phyloP scores from a whole-genome alignment of 768 basidiomycete genomes.

The Mycena rebaudengoi region DNA sequence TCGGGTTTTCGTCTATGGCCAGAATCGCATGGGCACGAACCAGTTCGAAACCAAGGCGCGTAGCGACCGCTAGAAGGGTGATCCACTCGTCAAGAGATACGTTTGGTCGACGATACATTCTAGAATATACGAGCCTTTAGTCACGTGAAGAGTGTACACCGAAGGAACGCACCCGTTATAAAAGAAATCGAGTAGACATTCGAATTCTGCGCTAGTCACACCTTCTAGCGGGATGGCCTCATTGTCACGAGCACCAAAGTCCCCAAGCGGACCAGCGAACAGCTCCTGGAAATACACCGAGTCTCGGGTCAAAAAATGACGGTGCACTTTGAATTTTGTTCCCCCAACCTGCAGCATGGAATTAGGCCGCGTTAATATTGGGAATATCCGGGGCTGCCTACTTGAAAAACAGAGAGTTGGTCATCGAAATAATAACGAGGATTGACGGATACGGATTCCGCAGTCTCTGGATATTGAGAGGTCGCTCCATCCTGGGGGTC shows the following conservation, averaged over 20 bases:
- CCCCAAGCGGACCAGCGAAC: conserved; percentile 25
- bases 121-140: neutral
- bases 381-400: no score
- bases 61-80: conserved; percentile 21
- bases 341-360: conserved; percentile 23
- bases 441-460: conserved; percentile 4
- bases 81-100: conserved; percentile 25
- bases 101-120: conserved; percentile 16
- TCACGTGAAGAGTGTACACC: neutral
- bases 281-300: conserved; percentile 31
- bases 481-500: conserved; percentile 16
- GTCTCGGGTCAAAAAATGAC: conserved; percentile 31
- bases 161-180: conserved; percentile 19
- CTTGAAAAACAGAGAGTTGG: conserved; percentile 22
- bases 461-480: conserved; percentile 8
- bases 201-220: conserved; percentile 20
- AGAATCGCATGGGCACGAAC: conserved; percentile 23
- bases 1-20: conserved; percentile 20
- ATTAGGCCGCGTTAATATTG: no score
- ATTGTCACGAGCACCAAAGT: conserved; percentile 15
- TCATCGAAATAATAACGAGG: conserved; percentile 30
- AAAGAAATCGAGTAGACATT: conserved; percentile 28
- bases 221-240: conserved; percentile 26
- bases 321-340: conserved; percentile 29
- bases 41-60: conserved; percentile 25